Base-by-base conservation (phyloP, 768 basidiomycete species). In the Trametes villosa region DNA sequence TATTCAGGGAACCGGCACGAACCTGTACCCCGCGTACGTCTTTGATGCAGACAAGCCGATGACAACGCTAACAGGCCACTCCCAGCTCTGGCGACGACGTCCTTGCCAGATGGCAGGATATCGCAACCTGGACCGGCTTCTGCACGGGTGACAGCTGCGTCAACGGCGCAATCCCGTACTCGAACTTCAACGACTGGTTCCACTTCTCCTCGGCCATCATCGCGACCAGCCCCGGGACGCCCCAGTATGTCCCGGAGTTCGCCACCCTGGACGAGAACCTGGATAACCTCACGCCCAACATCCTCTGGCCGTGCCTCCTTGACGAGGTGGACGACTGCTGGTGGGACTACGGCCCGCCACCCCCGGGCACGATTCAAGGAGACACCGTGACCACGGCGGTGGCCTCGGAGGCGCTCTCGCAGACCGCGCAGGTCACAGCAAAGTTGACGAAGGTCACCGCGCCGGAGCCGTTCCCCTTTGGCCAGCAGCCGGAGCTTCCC, bases 121-220 rank as follows among this genome's bases (percentile, higher is more conserved):
- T 57, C 29, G 55, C 55, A 1, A 57, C 34, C 33, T 57, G 55
- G 55, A 57, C 55, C 3, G 47, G 45, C 15, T 57, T 49, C 47
- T 57, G 55, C 27, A 9, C 27, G 2, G 55, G 47, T 18, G 29
- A 26, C 34, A 31, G 40, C 27, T 57, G 55, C 46, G 55, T 18
- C 17, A 26, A 40, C 26, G 27, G 55, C 12, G 36, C 55, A 2
- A 57, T 57, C 34, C 55, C 55, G 8, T 57, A 57, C 26, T n/a
- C 15, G 15, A 57, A 57, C 55, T 30, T 57, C 55, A 40, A 57
- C 36, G 55, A 57, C 55, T 57, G 55, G 55, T 49, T 49, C 20
- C 55, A 57, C n/a, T 57, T 40, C 47, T 57, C 55, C 34, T 49
- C 55, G 9, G 46, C 46, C 24, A 47, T 57, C n/a, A 13, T n/a